Percentiles rank a stretch among this genome's conserved stretches.
These are phyloP conservation scores for Saprolegnia parasitica DNA, from an alignment of 352 stramenopile genomes.

Conservation along the genomic window DNA sequence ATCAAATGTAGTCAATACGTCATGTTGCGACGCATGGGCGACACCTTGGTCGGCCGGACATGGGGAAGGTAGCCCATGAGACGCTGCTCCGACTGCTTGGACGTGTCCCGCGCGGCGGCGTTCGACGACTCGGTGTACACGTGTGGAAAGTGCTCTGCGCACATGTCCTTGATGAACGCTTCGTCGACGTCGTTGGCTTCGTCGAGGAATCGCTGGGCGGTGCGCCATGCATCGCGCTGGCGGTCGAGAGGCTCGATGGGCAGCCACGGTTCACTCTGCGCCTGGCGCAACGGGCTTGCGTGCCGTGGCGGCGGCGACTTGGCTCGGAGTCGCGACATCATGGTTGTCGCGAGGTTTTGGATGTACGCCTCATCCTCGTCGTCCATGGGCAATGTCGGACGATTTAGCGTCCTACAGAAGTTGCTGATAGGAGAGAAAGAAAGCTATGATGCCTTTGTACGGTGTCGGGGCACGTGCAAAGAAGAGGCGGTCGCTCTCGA, in stretches of 20 bases:
- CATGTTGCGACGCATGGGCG: neutral
- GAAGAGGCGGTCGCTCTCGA: no score
- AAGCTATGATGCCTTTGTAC: no score
- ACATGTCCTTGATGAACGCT: slow-evolving; percentile 14
- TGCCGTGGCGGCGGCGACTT: neutral
- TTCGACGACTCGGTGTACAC: slow-evolving; percentile 3
- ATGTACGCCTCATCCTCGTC: slow-evolving; percentile 22
- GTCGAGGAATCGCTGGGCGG: neutral
- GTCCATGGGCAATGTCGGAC: neutral
- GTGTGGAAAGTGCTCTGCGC: slow-evolving; percentile 2
- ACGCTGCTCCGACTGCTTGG: neutral
- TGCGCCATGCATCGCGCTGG: neutral
- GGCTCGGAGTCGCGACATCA: neutral
- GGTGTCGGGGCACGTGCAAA: no score
- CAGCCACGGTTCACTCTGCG: slow-evolving; percentile 5
- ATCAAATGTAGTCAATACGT: no score
- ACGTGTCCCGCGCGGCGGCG: slow-evolving; percentile 35
- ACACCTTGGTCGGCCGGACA: neutral
- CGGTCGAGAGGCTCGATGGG: slow-evolving; percentile 11
- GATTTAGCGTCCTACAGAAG: no score
- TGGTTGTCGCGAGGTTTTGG: neutral
- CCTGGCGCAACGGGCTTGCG: neutral
- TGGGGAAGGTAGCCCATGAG: slow-evolving; percentile 12
- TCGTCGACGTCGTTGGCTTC: neutral
- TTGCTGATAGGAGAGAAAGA: no score